Evolutionary conservation across 352 stramenopile genomes (phyloP).

Genomic region (Pythium apleroticum): DNA sequence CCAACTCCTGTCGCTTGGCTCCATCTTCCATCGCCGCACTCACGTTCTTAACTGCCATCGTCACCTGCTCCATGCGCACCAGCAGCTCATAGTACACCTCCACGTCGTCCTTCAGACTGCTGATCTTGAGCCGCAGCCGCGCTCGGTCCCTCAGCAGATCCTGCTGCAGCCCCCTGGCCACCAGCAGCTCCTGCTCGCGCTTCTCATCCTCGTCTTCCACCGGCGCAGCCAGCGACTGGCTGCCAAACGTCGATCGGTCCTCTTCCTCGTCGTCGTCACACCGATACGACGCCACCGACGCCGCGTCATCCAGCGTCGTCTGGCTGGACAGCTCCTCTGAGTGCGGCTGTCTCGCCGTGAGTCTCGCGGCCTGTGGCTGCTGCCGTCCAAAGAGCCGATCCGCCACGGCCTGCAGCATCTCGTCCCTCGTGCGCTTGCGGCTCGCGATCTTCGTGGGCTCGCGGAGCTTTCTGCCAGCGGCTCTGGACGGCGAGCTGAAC

Average conservation of each 20-base stretch:
- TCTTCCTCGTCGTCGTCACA: slow-evolving; percentile 7
- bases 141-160: slow-evolving; percentile 48
- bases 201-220: slow-evolving; percentile 17
- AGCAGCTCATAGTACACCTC: slow-evolving; percentile 55
- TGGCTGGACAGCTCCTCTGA: slow-evolving; percentile 16
- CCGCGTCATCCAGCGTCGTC: slow-evolving; percentile 16
- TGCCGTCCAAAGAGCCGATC: slow-evolving; percentile 9
- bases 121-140: slow-evolving; percentile 46
- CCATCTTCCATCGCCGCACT: not conserved
- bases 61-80: slow-evolving; percentile 39
- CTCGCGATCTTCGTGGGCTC: slow-evolving; percentile 8
- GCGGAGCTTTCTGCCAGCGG: slow-evolving; percentile 6
- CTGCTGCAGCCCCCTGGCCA: slow-evolving; percentile 38
- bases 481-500: slow-evolving; percentile 11
- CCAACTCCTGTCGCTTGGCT: not conserved
- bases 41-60: not conserved
- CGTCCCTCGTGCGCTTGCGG: slow-evolving; percentile 17
- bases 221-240: not conserved
- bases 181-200: slow-evolving; percentile 33
- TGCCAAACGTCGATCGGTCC: not conserved
- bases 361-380: not conserved
- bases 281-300: slow-evolving; percentile 1
- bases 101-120: slow-evolving; percentile 45
- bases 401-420: slow-evolving; percentile 10
- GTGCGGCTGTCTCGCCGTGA: not conserved